These are phyloP conservation scores for Hawksworthiomyces lignivorus DNA, from an alignment of 2,329 filamentous ascomycete species.

Conservation along the genomic window DNA sequence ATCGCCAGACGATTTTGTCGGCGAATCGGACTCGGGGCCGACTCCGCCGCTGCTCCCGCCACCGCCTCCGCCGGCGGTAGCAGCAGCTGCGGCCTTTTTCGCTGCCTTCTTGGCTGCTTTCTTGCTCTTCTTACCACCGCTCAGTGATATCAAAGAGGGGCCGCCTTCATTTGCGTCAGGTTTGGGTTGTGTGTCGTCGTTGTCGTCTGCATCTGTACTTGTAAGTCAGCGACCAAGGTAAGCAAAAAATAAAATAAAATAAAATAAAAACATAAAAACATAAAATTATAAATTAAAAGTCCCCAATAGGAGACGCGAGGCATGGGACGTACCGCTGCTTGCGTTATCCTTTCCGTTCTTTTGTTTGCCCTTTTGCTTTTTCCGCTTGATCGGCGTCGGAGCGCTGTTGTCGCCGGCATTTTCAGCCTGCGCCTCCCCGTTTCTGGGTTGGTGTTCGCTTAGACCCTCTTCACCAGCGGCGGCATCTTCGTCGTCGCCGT, in stretches of 20 bases:
- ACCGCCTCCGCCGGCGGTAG: neutral
- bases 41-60: no score
- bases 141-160: neutral
- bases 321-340: no score
- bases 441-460: neutral
- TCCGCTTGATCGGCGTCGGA: no score
- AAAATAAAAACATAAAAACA: no score
- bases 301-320: no score
- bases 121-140: constrained; percentile 14
- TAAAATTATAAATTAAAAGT: no score
- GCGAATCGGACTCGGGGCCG: neutral
- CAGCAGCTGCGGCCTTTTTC: constrained; percentile 8
- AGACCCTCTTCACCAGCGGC: constrained; percentile 5
- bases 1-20: neutral
- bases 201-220: neutral
- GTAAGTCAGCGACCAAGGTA: no score
- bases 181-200: neutral
- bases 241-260: no score
- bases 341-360: no score
- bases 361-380: no score
- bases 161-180: no score
- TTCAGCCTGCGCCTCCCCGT: neutral
- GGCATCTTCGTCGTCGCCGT: constrained; percentile 15
- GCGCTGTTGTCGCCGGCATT: neutral
- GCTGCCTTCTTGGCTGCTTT: constrained; percentile 8